These are phyloP conservation scores for Euphrasia arctica DNA, from an alignment of 305 asterid species.

Conservation along the genomic window DNA sequence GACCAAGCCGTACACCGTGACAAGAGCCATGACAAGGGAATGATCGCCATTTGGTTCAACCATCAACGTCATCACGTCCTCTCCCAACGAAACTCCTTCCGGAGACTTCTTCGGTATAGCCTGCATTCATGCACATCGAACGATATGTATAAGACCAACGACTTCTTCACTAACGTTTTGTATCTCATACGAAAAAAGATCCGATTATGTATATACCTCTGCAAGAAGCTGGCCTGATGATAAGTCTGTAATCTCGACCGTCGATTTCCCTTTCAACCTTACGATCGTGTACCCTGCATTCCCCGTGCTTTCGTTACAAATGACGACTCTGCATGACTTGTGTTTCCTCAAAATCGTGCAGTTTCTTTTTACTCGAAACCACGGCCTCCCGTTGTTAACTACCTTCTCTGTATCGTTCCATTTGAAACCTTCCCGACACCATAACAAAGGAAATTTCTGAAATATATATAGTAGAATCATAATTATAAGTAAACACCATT, in stretches of 20 bases:
- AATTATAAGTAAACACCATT: too few relatives aligned
- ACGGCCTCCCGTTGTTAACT: conserved; percentile 38
- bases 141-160: too few relatives aligned
- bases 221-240: conserved; percentile 54
- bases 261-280: conserved; percentile 45
- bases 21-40: conserved; percentile 50
- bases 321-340: conserved; percentile 39
- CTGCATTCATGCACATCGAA: conserved; percentile 22
- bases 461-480: not conserved
- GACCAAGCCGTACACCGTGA: conserved; percentile 53
- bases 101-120: conserved; percentile 40
- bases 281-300: conserved; percentile 37
- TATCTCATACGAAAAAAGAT: too few relatives aligned
- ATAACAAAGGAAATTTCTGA: conserved; percentile 49
- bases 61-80: conserved; percentile 46
- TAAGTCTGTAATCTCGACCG: conserved; percentile 49
- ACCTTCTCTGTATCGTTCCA: conserved; percentile 26
- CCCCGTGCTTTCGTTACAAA: conserved; percentile 25
- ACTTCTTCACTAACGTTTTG: too few relatives aligned
- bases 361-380: conserved; percentile 63
- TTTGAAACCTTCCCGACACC: conserved; percentile 67
- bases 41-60: conserved; percentile 51
- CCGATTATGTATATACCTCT: conserved; percentile 35
- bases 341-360: conserved; percentile 27
- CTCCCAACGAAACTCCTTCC: conserved; percentile 45